Evolutionary conservation across 768 basidiomycete species (phyloP).

Genomic region (Rhizopogon salebrosus): DNA sequence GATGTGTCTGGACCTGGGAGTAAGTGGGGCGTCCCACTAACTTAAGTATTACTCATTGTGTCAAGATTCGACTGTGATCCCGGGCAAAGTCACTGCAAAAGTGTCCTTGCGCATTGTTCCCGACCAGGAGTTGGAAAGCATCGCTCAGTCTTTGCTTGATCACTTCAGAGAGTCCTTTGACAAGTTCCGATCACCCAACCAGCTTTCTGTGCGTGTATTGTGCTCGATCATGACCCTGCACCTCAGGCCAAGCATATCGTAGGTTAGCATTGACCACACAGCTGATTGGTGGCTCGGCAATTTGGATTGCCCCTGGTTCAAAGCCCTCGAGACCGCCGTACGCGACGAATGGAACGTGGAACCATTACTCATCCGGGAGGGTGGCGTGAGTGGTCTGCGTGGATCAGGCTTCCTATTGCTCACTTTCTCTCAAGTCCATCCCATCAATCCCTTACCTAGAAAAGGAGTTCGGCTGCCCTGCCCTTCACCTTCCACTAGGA

Average conservation of each 20-base stretch:
- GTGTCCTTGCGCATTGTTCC: conserved; percentile 92
- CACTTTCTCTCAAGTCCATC: conserved; percentile 57
- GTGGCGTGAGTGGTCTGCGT: conserved; percentile 58
- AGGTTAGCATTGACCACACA: conserved; percentile 77
- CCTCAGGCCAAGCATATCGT: background rate
- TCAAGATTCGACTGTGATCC: conserved; percentile 84
- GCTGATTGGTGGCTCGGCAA: conserved; percentile 98
- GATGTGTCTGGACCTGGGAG: conserved; percentile 78
- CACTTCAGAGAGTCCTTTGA: conserved; percentile 59
- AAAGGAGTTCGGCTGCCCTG: conserved; percentile 83
- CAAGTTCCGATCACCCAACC: conserved; percentile 61
- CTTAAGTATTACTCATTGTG: background rate
- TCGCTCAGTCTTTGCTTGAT: conserved; percentile 54
- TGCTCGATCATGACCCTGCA: background rate
- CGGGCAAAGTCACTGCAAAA: conserved; percentile 75
- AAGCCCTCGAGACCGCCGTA: conserved; percentile 77
- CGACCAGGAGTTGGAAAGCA: conserved; percentile 75
- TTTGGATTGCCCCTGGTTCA: conserved; percentile 81
- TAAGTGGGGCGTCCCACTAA: conserved; percentile 27
- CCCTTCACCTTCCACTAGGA: conserved; percentile 91
- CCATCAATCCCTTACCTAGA: conserved; percentile 93
- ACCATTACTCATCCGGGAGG: conserved; percentile 88
- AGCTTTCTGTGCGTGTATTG: conserved; percentile 47
- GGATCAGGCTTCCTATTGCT: background rate
- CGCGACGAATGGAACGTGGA: conserved; percentile 82